A percentile compares a stretch with the other conserved stretches of the same genome.
Conservation (phyloP, 805 yeast species). For the Vanderwaltozyma polyspora region DNA sequence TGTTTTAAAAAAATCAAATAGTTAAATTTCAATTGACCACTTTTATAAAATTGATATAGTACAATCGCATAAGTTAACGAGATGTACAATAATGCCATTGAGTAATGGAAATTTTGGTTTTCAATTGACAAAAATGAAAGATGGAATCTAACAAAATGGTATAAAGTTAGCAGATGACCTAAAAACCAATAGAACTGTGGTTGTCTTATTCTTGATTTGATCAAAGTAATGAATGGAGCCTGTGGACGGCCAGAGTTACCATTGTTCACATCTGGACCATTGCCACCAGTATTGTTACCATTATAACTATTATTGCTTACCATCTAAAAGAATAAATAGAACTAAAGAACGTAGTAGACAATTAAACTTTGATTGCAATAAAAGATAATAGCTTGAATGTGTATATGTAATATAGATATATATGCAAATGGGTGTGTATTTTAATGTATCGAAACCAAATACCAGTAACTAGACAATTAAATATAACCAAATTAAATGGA, state of each 20-base stretch:
- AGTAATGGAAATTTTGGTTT: constrained; percentile 29
- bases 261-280: background rate
- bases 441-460: too few relatives aligned
- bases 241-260: background rate
- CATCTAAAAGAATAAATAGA: too few relatives aligned
- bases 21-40: constrained; percentile 27
- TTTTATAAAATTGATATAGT: constrained; percentile 45
- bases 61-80: constrained; percentile 54
- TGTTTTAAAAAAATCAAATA: constrained; percentile 24
- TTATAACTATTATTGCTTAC: too few relatives aligned
- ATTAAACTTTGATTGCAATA: too few relatives aligned
- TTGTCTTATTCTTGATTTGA: constrained; percentile 23
- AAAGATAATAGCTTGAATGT: too few relatives aligned
- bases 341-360: too few relatives aligned
- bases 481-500: too few relatives aligned
- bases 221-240: background rate
- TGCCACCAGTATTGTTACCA: too few relatives aligned
- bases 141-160: constrained; percentile 32
- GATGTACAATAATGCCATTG: constrained; percentile 38
- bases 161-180: constrained; percentile 42
- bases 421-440: too few relatives aligned
- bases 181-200: constrained; percentile 64
- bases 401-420: too few relatives aligned
- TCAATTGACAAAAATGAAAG: constrained; percentile 32
- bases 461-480: too few relatives aligned